Conservation (phyloP, 208 protist species). For the Endotrypanum monterogeii region DNA sequence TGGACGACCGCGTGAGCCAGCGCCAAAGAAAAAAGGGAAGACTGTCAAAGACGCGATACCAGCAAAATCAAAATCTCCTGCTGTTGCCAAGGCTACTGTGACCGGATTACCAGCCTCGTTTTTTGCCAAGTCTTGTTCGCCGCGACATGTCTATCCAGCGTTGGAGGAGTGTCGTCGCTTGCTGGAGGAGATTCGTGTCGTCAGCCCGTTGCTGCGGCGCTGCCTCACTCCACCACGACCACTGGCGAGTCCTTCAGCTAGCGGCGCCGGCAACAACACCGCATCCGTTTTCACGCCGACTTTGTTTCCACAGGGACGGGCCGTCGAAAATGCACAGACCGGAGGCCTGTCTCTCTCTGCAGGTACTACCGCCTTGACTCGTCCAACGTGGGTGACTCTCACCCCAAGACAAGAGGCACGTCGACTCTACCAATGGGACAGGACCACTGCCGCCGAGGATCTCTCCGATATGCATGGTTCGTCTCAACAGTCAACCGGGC, state of each 20-base stretch:
- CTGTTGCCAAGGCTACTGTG: not conserved
- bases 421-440: slow-evolving; percentile 26
- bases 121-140: not conserved
- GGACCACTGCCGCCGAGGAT: slow-evolving; percentile 17
- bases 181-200: slow-evolving; percentile 26
- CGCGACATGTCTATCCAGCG: slow-evolving; percentile 25
- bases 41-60: not conserved
- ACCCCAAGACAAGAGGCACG: slow-evolving; percentile 13
- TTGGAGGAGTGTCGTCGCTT: slow-evolving; percentile 31
- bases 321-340: not conserved
- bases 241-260: not conserved
- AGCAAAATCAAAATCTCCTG: not conserved
- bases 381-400: not conserved
- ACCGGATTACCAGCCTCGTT: not conserved
- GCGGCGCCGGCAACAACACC: not conserved
- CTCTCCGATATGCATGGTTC: slow-evolving; percentile 24
- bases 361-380: not conserved
- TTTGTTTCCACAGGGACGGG: not conserved
- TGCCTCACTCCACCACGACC: slow-evolving; percentile 35
- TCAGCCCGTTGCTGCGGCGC: slow-evolving; percentile 34
- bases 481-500: slow-evolving; percentile 20
- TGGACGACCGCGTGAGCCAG: not conserved
- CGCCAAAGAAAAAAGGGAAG: not conserved
- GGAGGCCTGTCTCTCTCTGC: not conserved
- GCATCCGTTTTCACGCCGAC: not conserved